Evolutionary conservation across 176 grass and related monocot species (phyloP).

Genomic region (Musa schizocarpa): DNA sequence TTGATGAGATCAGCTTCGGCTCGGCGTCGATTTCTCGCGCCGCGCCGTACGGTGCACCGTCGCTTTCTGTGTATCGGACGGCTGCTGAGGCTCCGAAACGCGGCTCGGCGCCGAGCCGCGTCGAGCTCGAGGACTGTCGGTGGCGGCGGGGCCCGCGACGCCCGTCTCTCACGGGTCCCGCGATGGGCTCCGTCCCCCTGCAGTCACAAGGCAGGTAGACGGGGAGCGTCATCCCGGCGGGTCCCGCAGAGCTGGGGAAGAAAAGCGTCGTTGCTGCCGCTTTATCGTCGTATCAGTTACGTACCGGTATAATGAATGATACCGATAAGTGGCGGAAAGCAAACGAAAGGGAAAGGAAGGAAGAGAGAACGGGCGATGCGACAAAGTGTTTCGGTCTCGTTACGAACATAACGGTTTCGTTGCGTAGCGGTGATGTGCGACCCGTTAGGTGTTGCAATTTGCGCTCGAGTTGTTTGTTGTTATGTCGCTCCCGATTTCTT

Average conservation of each 20-base stretch:
- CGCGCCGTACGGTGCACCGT: neutral
- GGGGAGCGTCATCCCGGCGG: neutral
- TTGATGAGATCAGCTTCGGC: neutral
- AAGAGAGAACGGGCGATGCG: too few species aligned
- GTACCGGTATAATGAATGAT: neutral
- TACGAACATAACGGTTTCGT: neutral
- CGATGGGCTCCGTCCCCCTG: neutral
- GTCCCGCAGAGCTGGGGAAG: neutral
- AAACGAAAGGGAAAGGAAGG: neutral
- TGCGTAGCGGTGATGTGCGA: neutral
- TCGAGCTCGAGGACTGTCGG: neutral
- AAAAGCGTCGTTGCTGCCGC: neutral
- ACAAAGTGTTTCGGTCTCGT: neutral
- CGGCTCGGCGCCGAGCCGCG: neutral
- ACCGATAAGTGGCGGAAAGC: neutral
- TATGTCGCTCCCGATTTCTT: neutral
- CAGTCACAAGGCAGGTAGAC: neutral
- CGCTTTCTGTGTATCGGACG: neutral
- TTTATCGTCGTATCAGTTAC: neutral
- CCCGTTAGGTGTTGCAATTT: neutral
- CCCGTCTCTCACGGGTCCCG: neutral
- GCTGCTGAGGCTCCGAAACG: neutral
- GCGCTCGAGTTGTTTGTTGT: neutral
- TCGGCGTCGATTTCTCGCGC: too few species aligned
- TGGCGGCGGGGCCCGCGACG: neutral